A percentile compares a stretch with the other conserved stretches of the same genome.
These are phyloP conservation scores for Emmonsiellopsis sp. DNA, from an alignment of 2,329 filamentous ascomycete species.

Conservation along the genomic window DNA sequence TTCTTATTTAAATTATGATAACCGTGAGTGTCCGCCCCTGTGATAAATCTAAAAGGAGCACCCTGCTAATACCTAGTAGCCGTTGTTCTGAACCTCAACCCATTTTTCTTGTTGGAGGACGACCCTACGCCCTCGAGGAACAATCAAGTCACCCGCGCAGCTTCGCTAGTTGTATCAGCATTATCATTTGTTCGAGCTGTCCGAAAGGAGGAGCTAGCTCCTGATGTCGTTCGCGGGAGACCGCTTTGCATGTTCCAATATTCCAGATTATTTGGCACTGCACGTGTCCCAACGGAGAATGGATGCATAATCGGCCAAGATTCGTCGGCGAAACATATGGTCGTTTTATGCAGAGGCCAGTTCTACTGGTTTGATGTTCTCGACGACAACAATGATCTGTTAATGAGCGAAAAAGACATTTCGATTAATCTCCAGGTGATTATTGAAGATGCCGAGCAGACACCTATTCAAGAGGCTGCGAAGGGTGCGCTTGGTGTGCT, in stretches of 20 bases:
- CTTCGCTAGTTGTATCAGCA: constrained; percentile 82
- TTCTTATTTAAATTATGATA: constrained; percentile 95
- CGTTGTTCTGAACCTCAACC: constrained; percentile 93
- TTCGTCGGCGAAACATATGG: constrained; percentile 81
- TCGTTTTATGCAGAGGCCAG: constrained; percentile 88
- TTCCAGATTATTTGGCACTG: constrained; percentile 87
- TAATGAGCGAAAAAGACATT: constrained; percentile 95
- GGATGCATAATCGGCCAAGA: constrained; percentile 96
- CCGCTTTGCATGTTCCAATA: constrained; percentile 98
- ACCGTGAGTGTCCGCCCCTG: constrained; percentile 41
- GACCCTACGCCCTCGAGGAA: constrained; percentile 93
- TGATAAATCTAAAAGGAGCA: neutral
- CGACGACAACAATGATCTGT: constrained; percentile 85
- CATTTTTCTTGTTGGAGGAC: constrained; percentile 94
- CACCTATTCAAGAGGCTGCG: constrained; percentile 87
- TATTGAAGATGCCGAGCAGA: constrained; percentile 79
- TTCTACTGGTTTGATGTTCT: constrained; percentile 99
- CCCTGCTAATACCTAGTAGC: constrained; percentile 29
- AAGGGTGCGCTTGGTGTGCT: constrained; percentile 88
- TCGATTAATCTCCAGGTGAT: constrained; percentile 86
- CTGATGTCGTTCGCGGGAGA: constrained; percentile 72
- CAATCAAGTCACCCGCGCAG: constrained; percentile 90
- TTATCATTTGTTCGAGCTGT: constrained; percentile 89
- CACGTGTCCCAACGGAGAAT: constrained; percentile 84
- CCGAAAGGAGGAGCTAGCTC: constrained; percentile 81